Conservation (phyloP, 164 flowering plant genomes). For the Nelumbo lutea region DNA sequence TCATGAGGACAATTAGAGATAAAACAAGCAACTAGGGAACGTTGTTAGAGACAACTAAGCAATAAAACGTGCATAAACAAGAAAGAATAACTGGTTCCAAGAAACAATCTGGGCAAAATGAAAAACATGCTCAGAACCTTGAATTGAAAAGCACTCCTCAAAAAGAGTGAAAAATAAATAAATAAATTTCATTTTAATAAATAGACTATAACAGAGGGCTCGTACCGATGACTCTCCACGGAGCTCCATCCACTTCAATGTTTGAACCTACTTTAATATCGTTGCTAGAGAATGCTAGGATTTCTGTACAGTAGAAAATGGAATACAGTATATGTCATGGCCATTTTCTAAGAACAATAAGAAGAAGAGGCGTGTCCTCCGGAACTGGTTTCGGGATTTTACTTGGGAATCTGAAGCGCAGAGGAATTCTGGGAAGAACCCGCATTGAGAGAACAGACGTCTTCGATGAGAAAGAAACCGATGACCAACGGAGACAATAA, state of each 20-base stretch:
- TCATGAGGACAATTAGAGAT: no score
- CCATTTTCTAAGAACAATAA: not conserved
- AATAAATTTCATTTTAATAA: not conserved
- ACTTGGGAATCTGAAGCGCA: slow-evolving; percentile 38
- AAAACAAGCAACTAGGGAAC: no score
- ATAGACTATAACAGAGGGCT: not conserved
- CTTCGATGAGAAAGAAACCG: slow-evolving; percentile 20
- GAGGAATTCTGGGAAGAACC: slow-evolving; percentile 8
- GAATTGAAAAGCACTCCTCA: not conserved
- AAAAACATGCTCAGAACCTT: no score
- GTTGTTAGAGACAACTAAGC: no score
- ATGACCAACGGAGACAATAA: slow-evolving; percentile 19
- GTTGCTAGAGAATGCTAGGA: slow-evolving; percentile 64
- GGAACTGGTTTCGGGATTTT: not conserved
- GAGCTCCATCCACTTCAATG: slow-evolving; percentile 83
- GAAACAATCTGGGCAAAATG: not conserved
- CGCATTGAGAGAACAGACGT: slow-evolving; percentile 24
- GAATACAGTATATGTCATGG: no score
- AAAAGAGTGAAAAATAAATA: slow-evolving; percentile 1
- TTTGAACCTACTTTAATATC: slow-evolving; percentile 82
- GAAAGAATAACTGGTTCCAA: not conserved
- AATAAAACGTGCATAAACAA: no score
- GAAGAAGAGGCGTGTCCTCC: not conserved
- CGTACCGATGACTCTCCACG: slow-evolving; percentile 79
- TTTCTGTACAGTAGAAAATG: slow-evolving; percentile 32